These are phyloP conservation scores for Metschnikowia noctiluminum DNA, from an alignment of 805 yeast genomes.

Conservation along the genomic window DNA sequence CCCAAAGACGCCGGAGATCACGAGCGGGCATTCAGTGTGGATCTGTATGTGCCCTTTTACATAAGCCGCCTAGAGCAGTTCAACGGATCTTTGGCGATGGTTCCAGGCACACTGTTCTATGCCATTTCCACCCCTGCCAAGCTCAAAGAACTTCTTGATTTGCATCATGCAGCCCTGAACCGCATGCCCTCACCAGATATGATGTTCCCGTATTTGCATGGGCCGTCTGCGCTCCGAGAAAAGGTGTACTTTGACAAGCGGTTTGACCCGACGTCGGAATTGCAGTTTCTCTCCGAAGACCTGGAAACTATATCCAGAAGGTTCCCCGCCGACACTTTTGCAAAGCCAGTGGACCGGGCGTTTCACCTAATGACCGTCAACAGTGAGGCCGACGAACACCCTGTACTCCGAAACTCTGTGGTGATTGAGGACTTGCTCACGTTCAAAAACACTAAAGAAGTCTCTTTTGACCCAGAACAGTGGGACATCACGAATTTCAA, in stretches of 20 bases:
- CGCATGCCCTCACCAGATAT: conserved; percentile 11
- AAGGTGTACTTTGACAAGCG: conserved; percentile 26
- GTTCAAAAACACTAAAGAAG: not conserved
- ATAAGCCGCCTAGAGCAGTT: conserved; percentile 1
- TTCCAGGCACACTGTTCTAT: conserved; percentile 3
- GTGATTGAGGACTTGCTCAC: conserved; percentile 17
- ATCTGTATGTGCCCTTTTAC: not conserved
- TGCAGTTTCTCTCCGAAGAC: conserved; percentile 7
- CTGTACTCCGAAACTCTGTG: conserved; percentile 18
- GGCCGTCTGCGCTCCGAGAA: conserved; percentile 25
- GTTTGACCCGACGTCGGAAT: conserved; percentile 13
- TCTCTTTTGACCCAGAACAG: conserved; percentile 2
- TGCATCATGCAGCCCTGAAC: conserved; percentile 17
- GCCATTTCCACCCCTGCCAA: conserved; percentile 8
- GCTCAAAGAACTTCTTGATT: conserved; percentile 17
- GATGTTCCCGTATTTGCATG: conserved; percentile 37
- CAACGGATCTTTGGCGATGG: conserved; percentile 5
- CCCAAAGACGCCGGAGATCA: not conserved
- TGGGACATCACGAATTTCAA: conserved; percentile 5
- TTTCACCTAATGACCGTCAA: conserved; percentile 18
- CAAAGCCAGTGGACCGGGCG: conserved; percentile 4
- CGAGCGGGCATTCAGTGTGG: not conserved
- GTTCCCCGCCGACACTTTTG: conserved; percentile 8
- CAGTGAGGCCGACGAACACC: conserved; percentile 10
- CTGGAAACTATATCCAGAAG: not conserved